Percentiles rank a stretch among this genome's conserved stretches.
These are phyloP conservation scores for Dalbergia cochinchinensis DNA, from an alignment of 306 rosid species.

Conservation along the genomic window DNA sequence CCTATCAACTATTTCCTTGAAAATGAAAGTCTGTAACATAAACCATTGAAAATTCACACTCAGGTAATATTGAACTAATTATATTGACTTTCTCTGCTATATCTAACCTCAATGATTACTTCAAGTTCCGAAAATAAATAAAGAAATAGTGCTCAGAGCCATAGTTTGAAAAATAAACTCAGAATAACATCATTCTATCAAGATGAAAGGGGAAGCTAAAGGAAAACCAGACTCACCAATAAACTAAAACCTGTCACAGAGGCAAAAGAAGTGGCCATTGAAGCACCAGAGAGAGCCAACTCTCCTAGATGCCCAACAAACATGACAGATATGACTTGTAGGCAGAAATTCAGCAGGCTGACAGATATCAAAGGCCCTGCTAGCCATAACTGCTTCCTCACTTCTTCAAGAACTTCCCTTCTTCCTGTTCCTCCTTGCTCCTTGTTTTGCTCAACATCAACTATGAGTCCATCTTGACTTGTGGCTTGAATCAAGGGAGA, in stretches of 20 bases:
- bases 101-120: too few species aligned
- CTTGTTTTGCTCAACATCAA: conserved; percentile 4
- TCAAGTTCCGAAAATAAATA: too few species aligned
- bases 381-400: conserved; percentile 78
- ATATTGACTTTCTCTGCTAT: too few species aligned
- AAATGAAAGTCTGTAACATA: not conserved
- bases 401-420: conserved; percentile 58
- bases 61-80: not conserved
- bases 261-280: conserved; percentile 84
- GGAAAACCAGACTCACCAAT: conserved; percentile 55
- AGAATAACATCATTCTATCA: not conserved
- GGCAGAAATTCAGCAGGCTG: conserved; percentile 54
- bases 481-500: conserved; percentile 54
- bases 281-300: conserved; percentile 74
- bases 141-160: too few species aligned
- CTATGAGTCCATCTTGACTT: conserved; percentile 29
- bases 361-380: conserved; percentile 76
- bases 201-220: not conserved
- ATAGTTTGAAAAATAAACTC: not conserved
- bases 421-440: not conserved
- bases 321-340: conserved; percentile 73
- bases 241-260: conserved; percentile 81
- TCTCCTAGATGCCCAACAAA: conserved; percentile 87
- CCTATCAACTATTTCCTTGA: not conserved
- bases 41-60: not conserved